Evolutionary conservation across 371 early-diverging fungal species (phyloP).

Genomic region (Synchytrium microbalum): DNA sequence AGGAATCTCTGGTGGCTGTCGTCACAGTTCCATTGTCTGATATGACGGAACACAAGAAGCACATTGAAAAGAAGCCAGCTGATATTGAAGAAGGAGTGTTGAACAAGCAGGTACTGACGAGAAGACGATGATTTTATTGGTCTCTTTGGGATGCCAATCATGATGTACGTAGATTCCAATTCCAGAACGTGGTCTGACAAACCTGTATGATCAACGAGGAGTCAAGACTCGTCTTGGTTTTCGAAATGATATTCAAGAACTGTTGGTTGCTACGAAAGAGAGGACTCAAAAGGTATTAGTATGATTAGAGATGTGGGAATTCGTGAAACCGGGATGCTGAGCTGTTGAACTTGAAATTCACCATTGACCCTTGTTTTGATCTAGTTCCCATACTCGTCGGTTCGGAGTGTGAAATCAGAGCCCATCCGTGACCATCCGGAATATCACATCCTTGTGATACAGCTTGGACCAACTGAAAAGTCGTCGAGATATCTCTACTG

Average conservation of each 20-base stretch:
- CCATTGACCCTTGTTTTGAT: neutral
- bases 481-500: conserved; percentile 14
- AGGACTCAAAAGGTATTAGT: no score
- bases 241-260: conserved; percentile 15
- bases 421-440: conserved; percentile 11
- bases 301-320: no score
- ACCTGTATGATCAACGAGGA: conserved; percentile 16
- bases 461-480: conserved; percentile 29
- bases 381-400: neutral
- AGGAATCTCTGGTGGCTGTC: neutral
- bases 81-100: conserved; percentile 16
- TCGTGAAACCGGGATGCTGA: no score
- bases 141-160: neutral
- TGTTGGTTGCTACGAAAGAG: conserved; percentile 18
- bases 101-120: conserved; percentile 1
- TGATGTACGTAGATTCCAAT: conserved; percentile 8
- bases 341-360: neutral
- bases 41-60: conserved; percentile 21
- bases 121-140: neutral
- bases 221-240: conserved; percentile 21
- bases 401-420: conserved; percentile 9
- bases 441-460: conserved; percentile 21
- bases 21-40: neutral
- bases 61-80: conserved; percentile 21
- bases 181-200: conserved; percentile 15